A percentile compares a stretch with the other conserved stretches of the same genome.
Conservation (phyloP, 192 early-diverging fungal genomes). For the Pilobolus umbonatus region DNA sequence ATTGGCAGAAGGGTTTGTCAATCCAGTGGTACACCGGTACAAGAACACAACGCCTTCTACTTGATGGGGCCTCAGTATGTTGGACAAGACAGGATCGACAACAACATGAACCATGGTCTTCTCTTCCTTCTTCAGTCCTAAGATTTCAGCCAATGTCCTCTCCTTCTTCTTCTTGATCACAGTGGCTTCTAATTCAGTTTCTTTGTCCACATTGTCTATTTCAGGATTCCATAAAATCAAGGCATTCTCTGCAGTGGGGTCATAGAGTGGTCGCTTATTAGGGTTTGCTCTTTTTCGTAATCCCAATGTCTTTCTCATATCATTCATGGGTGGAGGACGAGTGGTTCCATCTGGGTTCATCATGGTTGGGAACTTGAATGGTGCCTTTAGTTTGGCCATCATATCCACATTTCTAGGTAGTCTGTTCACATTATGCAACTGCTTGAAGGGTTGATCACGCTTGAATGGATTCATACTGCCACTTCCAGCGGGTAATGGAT, state of each 20-base stretch:
- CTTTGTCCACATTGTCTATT: constrained; percentile 26
- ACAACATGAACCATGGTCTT: constrained; percentile 63
- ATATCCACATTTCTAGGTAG: constrained; percentile 1
- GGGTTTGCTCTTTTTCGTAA: constrained; percentile 47
- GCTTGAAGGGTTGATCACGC: too few species aligned
- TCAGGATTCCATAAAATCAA: constrained; percentile 82
- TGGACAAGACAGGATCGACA: constrained; percentile 82
- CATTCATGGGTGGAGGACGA: background rate
- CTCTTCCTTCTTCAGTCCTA: constrained; percentile 42
- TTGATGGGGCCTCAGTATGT: constrained; percentile 91
- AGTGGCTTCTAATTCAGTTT: background rate
- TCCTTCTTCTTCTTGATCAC: constrained; percentile 30
- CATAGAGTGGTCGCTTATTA: constrained; percentile 64
- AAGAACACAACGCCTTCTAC: constrained; percentile 95
- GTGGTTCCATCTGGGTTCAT: background rate
- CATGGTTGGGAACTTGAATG: constrained; percentile 4
- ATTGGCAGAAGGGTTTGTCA: constrained; percentile 61
- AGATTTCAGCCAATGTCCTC: constrained; percentile 50
- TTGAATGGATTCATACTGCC: too few species aligned
- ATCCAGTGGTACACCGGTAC: constrained; percentile 91
- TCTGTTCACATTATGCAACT: too few species aligned
- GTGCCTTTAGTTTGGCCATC: background rate
- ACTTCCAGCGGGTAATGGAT: too few species aligned
- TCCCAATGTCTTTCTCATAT: constrained; percentile 44
- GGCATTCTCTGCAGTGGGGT: constrained; percentile 77